Base-by-base conservation (phyloP, 192 early-diverging fungal species). In the Irineochytrium annulatum region DNA sequence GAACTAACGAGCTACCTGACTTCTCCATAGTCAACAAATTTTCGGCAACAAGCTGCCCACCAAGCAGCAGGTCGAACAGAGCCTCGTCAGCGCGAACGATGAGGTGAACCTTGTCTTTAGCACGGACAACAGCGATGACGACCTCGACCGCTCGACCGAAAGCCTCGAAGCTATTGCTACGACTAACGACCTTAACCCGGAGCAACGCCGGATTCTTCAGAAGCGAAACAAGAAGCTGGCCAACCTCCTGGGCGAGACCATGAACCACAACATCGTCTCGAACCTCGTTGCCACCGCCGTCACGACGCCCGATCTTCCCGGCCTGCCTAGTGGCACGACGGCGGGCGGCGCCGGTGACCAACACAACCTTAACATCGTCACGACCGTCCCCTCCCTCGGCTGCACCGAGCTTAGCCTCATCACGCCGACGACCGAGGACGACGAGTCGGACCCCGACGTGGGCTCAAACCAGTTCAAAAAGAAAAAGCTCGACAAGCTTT, bases 141-240 rank as follows among this genome's bases (percentile, higher is more conserved):
- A 6, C 16, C 4, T 51, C 13, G 20, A 13, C 2, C 33, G 52
- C 17, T 30, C 33, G 14, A 45, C 29, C 3, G 31, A 34, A 0
- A 34, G 6, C 43, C 13, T 3, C 8, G 53, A 62, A 8, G 32
- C 3, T 33, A 22, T 29, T 43, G 31, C 22, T 8, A 79, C 70
- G 1, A 57, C 48, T n/a, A 79, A 79, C 44, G 77, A 82, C 14
- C 67, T 88, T 49, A 62, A 76, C 5, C 31, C 72, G 6, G 75
- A 76, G 57, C 72, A 84, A 64, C 73, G 82, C n/a, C 68, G 77
- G 17, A 60, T 81, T 20, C 73, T 88, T 29, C 79, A 79, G 31
- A 77, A 77, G 19, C 68, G 85, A 14, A 75, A 73, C 28, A 77
- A 81, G 57, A 88, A 88, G 71, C 72, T 88, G 20, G 64, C 71